A percentile compares a stretch with the other conserved stretches of the same genome.
phyloP scores from a whole-genome alignment of 257 asterid genomes.

The Nicotiana attenuata region DNA sequence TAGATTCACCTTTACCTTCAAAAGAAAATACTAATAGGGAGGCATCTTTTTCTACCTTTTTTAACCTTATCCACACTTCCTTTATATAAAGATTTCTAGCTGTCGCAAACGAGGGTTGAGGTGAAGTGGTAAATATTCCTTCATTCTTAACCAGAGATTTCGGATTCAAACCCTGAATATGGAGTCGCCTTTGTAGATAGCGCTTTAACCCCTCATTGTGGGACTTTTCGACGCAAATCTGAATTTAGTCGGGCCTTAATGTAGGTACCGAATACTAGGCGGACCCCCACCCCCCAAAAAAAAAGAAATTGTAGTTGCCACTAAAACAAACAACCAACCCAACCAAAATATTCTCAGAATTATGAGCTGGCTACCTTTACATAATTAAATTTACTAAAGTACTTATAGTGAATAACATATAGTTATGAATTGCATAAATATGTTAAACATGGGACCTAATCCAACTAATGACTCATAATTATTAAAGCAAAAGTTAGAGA shows the following conservation, averaged over 20 bases:
- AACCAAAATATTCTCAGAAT: conserved; percentile 3
- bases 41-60: neutral
- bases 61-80: neutral
- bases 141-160: too few species aligned
- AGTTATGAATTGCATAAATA: neutral
- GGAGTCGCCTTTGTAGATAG: too few species aligned
- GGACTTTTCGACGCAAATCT: too few species aligned
- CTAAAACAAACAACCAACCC: neutral
- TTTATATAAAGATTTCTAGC: neutral
- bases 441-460: neutral
- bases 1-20: neutral
- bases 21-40: neutral
- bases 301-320: neutral
- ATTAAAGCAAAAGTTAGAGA: neutral
- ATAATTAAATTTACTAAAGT: neutral
- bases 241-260: too few species aligned
- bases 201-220: too few species aligned
- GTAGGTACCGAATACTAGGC: too few species aligned
- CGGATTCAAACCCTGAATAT: too few species aligned
- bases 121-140: too few species aligned
- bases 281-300: too few species aligned
- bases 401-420: neutral
- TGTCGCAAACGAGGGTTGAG: neutral
- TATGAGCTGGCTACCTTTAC: neutral
- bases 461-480: conserved; percentile 8